A percentile compares a stretch with the other conserved stretches of the same genome.
Conservation (phyloP, 2,329 filamentous ascomycete genomes). For the Fusarium algeriense region DNA sequence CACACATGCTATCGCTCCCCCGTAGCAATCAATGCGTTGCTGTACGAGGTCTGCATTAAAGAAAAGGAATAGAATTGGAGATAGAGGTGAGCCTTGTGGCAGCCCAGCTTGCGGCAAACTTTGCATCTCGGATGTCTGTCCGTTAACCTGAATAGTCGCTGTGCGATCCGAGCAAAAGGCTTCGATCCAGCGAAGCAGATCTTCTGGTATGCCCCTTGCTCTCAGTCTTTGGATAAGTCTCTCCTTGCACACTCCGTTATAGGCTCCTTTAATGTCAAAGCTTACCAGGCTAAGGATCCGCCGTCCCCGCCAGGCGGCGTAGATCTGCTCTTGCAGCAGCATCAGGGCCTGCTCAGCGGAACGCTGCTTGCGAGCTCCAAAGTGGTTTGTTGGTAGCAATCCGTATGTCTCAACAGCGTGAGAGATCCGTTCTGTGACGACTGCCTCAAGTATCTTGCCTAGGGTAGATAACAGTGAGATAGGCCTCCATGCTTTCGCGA, state of each 20-base stretch:
- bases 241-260: background rate
- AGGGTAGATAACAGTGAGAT: conserved; percentile 47
- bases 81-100: background rate
- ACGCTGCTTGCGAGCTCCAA: too few species aligned
- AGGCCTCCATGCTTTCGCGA: conserved; percentile 43
- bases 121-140: background rate
- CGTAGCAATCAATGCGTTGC: background rate
- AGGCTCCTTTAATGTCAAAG: background rate
- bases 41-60: background rate
- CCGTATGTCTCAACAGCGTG: background rate
- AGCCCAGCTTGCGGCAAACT: background rate
- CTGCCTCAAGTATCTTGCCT: conserved; percentile 32
- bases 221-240: background rate
- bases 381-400: too few species aligned
- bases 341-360: too few species aligned
- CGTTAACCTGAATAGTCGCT: background rate
- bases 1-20: background rate
- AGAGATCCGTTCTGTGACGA: background rate
- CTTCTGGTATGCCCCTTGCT: background rate
- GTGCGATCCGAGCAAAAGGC: background rate
- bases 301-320: background rate
- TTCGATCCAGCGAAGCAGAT: conserved; percentile 35
- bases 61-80: background rate
- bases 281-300: background rate
- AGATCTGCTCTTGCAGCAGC: background rate